These are phyloP conservation scores for Blastocystis sp. DNA, from an alignment of 352 stramenopile species.

Conservation along the genomic window DNA sequence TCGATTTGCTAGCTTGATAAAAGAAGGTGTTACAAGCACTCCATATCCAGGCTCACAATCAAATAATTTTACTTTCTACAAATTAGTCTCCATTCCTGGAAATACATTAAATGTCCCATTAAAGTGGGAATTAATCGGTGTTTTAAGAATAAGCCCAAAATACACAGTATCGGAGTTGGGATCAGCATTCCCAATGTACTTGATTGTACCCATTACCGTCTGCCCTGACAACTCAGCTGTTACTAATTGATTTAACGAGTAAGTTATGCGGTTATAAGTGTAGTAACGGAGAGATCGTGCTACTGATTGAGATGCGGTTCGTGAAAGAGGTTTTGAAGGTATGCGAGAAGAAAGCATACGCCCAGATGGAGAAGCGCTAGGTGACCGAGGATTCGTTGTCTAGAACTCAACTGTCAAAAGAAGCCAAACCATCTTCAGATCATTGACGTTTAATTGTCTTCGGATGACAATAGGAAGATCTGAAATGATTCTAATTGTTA, in stretches of 20 bases:
- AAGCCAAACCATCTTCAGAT: neutral
- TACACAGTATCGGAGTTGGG: neutral
- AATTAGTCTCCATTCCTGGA: neutral
- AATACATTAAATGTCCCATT: neutral
- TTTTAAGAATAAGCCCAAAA: neutral
- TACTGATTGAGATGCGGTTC: neutral
- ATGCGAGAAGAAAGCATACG: neutral
- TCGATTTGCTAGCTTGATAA: neutral
- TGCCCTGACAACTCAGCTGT: neutral
- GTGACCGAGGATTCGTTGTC: neutral
- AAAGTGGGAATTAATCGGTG: neutral
- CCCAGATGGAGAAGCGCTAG: neutral
- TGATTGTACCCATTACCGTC: neutral
- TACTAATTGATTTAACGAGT: neutral
- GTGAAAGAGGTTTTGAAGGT: neutral
- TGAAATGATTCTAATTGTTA: neutral
- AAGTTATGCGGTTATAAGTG: neutral
- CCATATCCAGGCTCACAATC: conserved; percentile 6
- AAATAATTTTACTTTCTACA: conserved; percentile 14
- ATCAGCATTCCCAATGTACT: conserved; percentile 5
- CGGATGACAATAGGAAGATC: neutral
- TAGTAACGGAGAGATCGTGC: neutral
- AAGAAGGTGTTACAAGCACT: neutral
- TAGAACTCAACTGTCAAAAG: neutral
- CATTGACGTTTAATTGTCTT: neutral